Evolutionary conservation across 2,329 filamentous ascomycete genomes (phyloP).

Genomic region (Fusarium redolens): DNA sequence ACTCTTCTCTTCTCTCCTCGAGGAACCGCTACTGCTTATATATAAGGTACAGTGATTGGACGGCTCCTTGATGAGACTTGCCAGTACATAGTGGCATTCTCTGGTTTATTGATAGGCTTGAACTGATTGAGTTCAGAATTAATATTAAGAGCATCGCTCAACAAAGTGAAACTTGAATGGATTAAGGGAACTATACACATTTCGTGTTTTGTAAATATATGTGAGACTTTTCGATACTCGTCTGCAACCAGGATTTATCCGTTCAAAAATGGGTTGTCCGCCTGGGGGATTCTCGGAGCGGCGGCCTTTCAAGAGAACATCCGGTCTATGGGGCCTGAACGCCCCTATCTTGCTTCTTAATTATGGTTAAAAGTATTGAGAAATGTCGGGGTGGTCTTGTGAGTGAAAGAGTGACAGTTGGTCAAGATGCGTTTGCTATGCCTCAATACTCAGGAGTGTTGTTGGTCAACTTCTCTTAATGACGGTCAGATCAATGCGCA

Average conservation of each 20-base stretch:
- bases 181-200: accelerated
- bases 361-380: too few relatives aligned
- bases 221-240: neutral
- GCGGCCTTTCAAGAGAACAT: neutral
- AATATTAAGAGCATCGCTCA: too few relatives aligned
- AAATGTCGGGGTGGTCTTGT: neutral
- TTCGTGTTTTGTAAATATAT: neutral
- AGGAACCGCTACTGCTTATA: neutral
- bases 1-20: neutral
- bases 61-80: neutral
- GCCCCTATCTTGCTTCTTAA: neutral
- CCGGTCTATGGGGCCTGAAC: too few relatives aligned
- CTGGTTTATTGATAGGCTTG: neutral
- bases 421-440: neutral
- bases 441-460: neutral
- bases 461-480: neutral
- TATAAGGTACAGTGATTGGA: neutral
- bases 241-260: neutral
- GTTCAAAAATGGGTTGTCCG: neutral
- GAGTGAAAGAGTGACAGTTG: neutral
- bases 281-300: neutral
- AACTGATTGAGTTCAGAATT: too few relatives aligned
- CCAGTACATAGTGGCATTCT: neutral
- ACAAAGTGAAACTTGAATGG: too few relatives aligned
- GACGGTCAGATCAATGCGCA: neutral